These are phyloP conservation scores for Diplotaxis tenuifolia DNA, from an alignment of 345 rosid species.

Conservation along the genomic window DNA sequence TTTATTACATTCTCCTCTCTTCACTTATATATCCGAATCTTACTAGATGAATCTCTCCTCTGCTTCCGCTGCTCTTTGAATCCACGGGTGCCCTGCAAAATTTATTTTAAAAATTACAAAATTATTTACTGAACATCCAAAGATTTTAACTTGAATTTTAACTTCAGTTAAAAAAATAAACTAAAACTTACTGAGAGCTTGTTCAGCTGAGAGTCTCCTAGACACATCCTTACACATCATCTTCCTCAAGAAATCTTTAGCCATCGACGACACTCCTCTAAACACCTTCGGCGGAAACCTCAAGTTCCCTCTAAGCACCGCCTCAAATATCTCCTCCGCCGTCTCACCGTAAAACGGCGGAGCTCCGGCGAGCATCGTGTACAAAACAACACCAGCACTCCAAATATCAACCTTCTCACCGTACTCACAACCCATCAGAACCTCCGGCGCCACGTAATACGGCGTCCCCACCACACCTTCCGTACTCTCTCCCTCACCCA, in stretches of 20 bases:
- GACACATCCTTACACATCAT: slow-evolving; percentile 72
- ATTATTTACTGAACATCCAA: neutral
- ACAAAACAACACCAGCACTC: slow-evolving; percentile 78
- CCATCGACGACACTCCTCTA: slow-evolving; percentile 47
- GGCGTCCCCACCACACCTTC: slow-evolving; percentile 79
- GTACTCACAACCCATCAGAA: slow-evolving; percentile 55
- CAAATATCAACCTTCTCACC: slow-evolving; percentile 71
- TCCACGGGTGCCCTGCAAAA: slow-evolving; percentile 65
- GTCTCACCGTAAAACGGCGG: slow-evolving; percentile 77
- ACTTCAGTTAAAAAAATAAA: neutral
- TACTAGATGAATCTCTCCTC: slow-evolving; percentile 32
- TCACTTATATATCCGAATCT: neutral
- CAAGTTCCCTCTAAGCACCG: slow-evolving; percentile 59
- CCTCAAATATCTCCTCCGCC: slow-evolving; percentile 62
- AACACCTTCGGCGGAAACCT: slow-evolving; percentile 59
- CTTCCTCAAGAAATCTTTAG: slow-evolving; percentile 76
- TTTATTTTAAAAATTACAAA: neutral
- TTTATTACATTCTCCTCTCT: slow-evolving; percentile 9
- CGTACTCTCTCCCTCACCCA: slow-evolving; percentile 34
- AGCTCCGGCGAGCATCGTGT: slow-evolving; percentile 67
- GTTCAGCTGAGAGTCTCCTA: slow-evolving; percentile 66
- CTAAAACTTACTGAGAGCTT: slow-evolving; percentile 62
- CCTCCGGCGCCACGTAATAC: slow-evolving; percentile 89
- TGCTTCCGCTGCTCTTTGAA: slow-evolving; percentile 50
- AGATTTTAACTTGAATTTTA: too few species aligned